phyloP scores from a whole-genome alignment of 2,329 filamentous ascomycete species.

The Cordyceps cateniannulata region DNA sequence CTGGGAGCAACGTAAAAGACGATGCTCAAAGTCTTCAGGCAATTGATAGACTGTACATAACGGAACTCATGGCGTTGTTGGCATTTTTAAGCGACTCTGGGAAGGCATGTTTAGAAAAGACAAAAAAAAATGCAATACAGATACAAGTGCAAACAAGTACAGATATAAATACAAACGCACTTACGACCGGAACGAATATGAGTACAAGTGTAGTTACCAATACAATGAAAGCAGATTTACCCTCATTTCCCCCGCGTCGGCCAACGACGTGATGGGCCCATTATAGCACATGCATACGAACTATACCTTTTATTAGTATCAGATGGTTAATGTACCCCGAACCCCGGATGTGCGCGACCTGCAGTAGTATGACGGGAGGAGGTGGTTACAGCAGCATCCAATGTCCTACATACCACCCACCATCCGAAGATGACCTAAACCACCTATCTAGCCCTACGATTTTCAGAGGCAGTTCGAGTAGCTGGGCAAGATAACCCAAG shows the following conservation, averaged over 20 bases:
- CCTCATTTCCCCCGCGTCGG: background rate
- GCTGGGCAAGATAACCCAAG: background rate
- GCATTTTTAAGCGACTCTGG: background rate
- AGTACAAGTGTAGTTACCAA: background rate
- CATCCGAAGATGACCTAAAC: too few relatives aligned
- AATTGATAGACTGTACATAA: conserved; percentile 11
- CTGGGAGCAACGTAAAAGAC: background rate
- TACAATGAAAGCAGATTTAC: background rate
- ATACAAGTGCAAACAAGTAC: background rate
- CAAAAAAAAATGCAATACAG: background rate
- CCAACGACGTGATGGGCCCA: background rate
- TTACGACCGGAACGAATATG: background rate
- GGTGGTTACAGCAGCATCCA: conserved; percentile 12
- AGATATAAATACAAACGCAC: background rate
- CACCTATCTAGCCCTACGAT: background rate
- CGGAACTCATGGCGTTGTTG: background rate
- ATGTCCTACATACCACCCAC: background rate
- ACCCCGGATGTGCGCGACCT: background rate
- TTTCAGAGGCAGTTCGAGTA: background rate
- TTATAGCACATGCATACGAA: background rate
- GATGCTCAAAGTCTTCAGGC: too few relatives aligned
- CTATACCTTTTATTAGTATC: background rate
- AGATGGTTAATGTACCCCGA: conserved; percentile 4
- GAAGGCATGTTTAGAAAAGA: background rate
- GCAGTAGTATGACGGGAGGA: background rate